Base-by-base conservation (phyloP, 768 basidiomycete species). In the Mycena leptocephala region DNA sequence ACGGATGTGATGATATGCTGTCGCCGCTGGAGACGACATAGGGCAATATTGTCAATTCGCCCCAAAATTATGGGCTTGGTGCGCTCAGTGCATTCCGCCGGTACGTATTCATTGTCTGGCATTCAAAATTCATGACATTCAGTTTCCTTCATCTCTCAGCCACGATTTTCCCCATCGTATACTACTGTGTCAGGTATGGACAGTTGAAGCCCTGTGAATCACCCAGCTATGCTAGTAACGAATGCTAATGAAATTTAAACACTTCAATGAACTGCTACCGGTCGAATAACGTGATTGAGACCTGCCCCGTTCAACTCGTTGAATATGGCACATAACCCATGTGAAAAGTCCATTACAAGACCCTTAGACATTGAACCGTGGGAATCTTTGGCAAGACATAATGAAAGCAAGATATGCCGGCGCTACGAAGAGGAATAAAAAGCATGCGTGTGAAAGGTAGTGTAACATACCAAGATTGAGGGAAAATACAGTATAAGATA, bases 31-130 rank as follows among this genome's bases (percentile, higher is more conserved):
- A 28, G 43, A 64, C 41, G 43, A 64, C 63, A 24, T 26, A 46
- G 63, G 61, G 41, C 41, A 64, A 64, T 26, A 48, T 48, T 64
- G 63, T 64, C 43, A 46, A 46, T 64, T 64, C 28, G 32, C 61
- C 39, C 37, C 59, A 20, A 63, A 63, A 63, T 8, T 33, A 63
- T 16, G 39, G 39, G 39, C 39, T 63, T 63, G 62, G n/a, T 35
- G n/a, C 5, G 22, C 62, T 41, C 24, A 63, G 24, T 43, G 33
- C 24, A 43, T 20, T 61, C 33, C 33, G 11, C 55, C 5, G 55
- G 55, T 56, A 56, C 28, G 7, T 56, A 56, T 30, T 30, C 24
- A 43, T 43, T 43, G 43, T 20, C 43, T 43, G 43, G 43, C 26
- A 26, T 18, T 28, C 14, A 43, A 43, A 13, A 9, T 43, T 43